phyloP scores from a whole-genome alignment of 176 grass and related monocot species.

The Raddia distichophylla region DNA sequence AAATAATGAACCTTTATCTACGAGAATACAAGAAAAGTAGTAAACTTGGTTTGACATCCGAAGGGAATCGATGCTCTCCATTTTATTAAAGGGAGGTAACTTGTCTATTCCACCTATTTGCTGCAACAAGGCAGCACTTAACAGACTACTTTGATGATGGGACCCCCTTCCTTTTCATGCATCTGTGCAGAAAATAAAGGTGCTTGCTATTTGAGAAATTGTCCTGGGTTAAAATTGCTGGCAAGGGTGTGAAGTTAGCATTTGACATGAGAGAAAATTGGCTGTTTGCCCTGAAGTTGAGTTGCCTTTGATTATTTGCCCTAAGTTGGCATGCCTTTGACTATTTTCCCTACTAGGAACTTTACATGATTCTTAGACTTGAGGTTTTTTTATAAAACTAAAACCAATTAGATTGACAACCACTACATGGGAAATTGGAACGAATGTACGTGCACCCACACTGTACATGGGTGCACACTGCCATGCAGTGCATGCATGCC shows the following conservation, averaged over 20 bases:
- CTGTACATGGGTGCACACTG: too few relatives aligned
- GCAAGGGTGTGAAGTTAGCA: conserved; percentile 7
- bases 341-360: too few relatives aligned
- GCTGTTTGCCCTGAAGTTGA: too few relatives aligned
- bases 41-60: background rate
- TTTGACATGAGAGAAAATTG: background rate
- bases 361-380: too few relatives aligned
- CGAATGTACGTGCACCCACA: too few relatives aligned
- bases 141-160: conserved; percentile 1
- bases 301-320: too few relatives aligned
- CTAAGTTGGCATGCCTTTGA: too few relatives aligned
- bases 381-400: too few relatives aligned
- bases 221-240: background rate
- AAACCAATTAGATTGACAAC: too few relatives aligned
- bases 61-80: conserved; percentile 2
- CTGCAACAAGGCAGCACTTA: conserved; percentile 7
- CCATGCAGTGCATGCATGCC: too few relatives aligned
- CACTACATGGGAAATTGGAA: too few relatives aligned
- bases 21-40: background rate
- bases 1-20: background rate
- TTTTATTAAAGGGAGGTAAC: background rate
- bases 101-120: conserved; percentile 11
- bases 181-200: background rate
- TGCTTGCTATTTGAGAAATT: conserved; percentile 14
- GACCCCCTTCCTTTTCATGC: background rate